A percentile compares a stretch with the other conserved stretches of the same genome.
Conservation (phyloP, 441 rosid genomes). For the Theobroma grandiflorum region DNA sequence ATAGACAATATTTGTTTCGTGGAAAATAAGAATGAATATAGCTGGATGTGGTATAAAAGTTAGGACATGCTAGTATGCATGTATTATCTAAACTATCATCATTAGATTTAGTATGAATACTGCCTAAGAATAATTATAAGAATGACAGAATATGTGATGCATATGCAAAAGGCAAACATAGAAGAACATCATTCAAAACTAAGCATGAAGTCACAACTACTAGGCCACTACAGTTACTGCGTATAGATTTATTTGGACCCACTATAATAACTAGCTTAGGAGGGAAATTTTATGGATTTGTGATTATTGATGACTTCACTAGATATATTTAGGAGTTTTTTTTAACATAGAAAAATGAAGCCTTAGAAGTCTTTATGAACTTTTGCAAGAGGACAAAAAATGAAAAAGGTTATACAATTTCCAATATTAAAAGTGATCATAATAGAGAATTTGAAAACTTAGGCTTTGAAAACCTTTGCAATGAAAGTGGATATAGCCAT, state of each 20-base stretch:
- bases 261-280: background rate
- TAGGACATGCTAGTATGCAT: too few relatives aligned
- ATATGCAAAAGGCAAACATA: too few relatives aligned
- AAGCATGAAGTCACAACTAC: background rate
- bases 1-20: too few relatives aligned
- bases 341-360: background rate
- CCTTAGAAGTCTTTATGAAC: background rate
- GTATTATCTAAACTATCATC: too few relatives aligned
- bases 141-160: background rate
- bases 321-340: background rate
- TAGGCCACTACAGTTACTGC: background rate
- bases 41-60: too few relatives aligned
- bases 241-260: too few relatives aligned
- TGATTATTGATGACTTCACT: background rate
- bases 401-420: background rate
- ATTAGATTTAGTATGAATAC: too few relatives aligned
- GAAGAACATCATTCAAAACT: too few relatives aligned
- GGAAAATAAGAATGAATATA: too few relatives aligned
- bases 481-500: background rate
- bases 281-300: background rate
- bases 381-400: background rate
- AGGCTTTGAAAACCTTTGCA: background rate
- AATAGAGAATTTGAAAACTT: background rate
- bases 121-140: background rate
- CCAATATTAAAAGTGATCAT: background rate